Base-by-base conservation (phyloP, 2,329 filamentous ascomycete species). In the Diaporthe capsici region DNA sequence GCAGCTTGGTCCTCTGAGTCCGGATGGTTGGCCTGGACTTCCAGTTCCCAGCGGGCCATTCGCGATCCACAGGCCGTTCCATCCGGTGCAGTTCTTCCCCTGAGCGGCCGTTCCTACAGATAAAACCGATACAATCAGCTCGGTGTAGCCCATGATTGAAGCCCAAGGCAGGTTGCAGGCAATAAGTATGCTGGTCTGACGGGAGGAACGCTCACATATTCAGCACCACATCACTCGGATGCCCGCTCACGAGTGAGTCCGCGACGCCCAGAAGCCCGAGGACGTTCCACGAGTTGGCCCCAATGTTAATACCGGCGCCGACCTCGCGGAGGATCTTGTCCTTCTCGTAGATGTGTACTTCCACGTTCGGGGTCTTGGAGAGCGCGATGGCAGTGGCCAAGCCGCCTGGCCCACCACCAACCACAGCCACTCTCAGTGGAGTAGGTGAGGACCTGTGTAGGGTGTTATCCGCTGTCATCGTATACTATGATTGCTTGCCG, bases 1-100 rank as follows among this genome's bases (percentile, higher is more conserved):
- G 89, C 3, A 91, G 81, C 72, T 84, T 83, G 5, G 84, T 81
- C 25, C 85, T 79, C 63, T 76, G 73, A 70, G 75, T 76, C 15
- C 75, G 70, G 28, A 76, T 75, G 8, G 75, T 76, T 12, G 75
- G 75, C 20, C 76, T 57, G 28, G 22, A 22, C 28, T 58, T 70
- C 76, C 76, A 76, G 13, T 44, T 31, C 12, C 73, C 75, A 25
- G 31, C n/a, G 6, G 76, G 75, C 75, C 76, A 76, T 13, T 51
- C 68, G 3, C 51, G 31, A 34, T 78, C 75, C 3, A 65, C 77
- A 3, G 77, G 47, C 39, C 78, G 79, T 49, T 80, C 77, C 31
- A 78, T 78, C 20, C 79, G 78, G 61, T 79, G 75, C 9, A 82
- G 74, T 57, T 81, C 78, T 72, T 79, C 80, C 3, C 80, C 81